Evolutionary conservation across 164 flowering plant genomes (phyloP).

Genomic region (Aristolochia contorta): DNA sequence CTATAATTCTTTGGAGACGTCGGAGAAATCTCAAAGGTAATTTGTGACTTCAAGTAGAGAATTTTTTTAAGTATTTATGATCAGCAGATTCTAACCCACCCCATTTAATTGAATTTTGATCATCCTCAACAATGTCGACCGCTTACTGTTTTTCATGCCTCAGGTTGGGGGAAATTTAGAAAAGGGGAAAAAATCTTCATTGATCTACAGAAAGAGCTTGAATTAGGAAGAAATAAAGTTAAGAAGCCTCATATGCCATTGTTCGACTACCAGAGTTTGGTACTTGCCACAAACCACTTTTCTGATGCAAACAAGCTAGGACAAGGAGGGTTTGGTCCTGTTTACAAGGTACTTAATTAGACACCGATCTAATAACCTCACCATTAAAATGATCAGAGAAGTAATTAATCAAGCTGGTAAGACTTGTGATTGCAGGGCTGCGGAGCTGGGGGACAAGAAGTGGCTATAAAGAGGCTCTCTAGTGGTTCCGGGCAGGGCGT

Average conservation of each 20-base stretch:
- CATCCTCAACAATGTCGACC: too few species aligned
- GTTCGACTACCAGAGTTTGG: constrained; percentile 29
- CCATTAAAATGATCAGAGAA: too few species aligned
- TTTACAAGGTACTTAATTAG: constrained; percentile 46
- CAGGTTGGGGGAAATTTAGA: constrained; percentile 8
- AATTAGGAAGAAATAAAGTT: constrained; percentile 23
- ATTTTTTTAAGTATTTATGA: not conserved
- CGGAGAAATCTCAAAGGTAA: not conserved
- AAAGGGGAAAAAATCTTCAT: constrained; percentile 6
- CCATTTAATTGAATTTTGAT: too few species aligned
- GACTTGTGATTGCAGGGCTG: too few species aligned
- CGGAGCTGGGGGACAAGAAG: too few species aligned
- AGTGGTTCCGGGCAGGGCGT: constrained; percentile 17
- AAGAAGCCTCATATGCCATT: constrained; percentile 37
- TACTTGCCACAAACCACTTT: constrained; percentile 46
- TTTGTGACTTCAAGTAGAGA: not conserved
- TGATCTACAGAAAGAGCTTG: constrained; percentile 20
- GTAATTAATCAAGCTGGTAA: too few species aligned
- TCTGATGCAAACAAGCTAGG: constrained; percentile 52
- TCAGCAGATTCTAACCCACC: too few species aligned
- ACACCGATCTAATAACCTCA: too few species aligned
- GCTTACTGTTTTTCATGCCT: not conserved
- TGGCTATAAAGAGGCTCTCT: constrained; percentile 12
- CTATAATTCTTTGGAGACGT: not conserved
- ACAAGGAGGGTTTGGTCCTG: constrained; percentile 79